Evolutionary conservation across 169 alveolate species (phyloP).

Genomic region (Plasmodium sp.): DNA sequence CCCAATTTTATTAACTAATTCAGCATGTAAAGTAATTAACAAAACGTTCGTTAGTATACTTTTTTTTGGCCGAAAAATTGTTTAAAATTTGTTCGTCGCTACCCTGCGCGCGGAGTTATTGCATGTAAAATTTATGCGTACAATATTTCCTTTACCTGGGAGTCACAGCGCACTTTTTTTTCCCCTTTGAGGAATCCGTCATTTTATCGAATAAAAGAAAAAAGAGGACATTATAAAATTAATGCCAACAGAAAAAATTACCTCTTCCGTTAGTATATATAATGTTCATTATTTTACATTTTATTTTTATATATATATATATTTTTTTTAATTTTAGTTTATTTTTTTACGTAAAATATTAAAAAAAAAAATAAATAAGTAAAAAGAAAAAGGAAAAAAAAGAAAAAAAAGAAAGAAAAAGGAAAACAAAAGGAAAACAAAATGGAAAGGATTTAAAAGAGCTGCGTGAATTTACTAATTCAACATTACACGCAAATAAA

Average conservation of each 20-base stretch:
- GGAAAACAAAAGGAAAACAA: no score
- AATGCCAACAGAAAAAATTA: background rate
- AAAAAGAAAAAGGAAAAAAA: no score
- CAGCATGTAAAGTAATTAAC: background rate
- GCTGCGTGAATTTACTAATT: no score
- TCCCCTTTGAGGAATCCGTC: background rate
- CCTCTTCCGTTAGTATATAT: background rate
- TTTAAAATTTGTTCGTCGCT: background rate
- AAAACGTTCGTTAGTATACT: background rate
- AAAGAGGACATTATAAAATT: background rate
- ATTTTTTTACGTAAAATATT: no score
- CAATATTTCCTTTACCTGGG: background rate
- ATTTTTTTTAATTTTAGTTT: no score
- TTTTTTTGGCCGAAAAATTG: background rate
- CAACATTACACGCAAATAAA: no score
- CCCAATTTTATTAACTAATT: background rate
- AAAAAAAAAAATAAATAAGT: no score
- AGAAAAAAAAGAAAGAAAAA: no score
- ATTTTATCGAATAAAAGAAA: background rate
- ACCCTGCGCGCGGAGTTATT: background rate
- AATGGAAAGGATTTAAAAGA: no score
- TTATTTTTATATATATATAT: background rate
- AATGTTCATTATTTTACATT: background rate
- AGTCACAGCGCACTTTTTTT: background rate
- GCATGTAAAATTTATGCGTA: background rate